Evolutionary conservation across 352 stramenopile genomes (phyloP).

Genomic region (Globisporangium perplexum): DNA sequence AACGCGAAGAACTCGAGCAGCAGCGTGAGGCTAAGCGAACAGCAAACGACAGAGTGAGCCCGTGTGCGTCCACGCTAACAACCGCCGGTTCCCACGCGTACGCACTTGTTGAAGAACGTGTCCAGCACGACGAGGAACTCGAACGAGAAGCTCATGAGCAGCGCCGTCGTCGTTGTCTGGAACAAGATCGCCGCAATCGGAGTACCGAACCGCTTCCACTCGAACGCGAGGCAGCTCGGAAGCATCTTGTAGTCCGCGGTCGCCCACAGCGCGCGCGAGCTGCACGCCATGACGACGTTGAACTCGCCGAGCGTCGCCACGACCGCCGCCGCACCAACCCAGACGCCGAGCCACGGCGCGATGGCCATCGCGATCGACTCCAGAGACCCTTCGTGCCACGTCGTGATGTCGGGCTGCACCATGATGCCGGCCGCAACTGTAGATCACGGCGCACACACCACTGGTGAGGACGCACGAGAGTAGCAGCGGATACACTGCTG

Average conservation of each 20-base stretch:
- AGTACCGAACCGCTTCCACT: conserved; percentile 76
- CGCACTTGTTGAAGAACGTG: conserved; percentile 88
- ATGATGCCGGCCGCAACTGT: conserved; percentile 68
- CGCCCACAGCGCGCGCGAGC: conserved; percentile 71
- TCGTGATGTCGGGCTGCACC: conserved; percentile 60
- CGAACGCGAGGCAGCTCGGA: conserved; percentile 43
- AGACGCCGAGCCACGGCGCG: conserved; percentile 71
- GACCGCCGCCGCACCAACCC: conserved; percentile 70
- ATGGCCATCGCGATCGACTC: conserved; percentile 74
- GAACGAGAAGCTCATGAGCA: conserved; percentile 86
- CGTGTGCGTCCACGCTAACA: not conserved
- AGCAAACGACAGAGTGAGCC: not conserved
- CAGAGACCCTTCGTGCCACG: conserved; percentile 69
- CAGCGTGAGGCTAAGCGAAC: conserved; percentile 40
- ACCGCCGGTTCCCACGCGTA: not conserved
- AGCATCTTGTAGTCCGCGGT: conserved; percentile 85
- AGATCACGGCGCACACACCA: not conserved
- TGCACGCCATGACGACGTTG: conserved; percentile 85
- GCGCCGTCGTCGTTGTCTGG: conserved; percentile 61
- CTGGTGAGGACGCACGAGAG: not conserved
- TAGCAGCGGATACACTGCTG: too few relatives aligned
- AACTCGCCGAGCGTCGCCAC: conserved; percentile 82
- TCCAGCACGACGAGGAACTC: conserved; percentile 77
- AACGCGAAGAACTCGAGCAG: conserved; percentile 83
- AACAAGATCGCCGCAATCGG: conserved; percentile 73